Evolutionary conservation across 1,139 yeast genomes (phyloP).

Genomic region (Barnettozyma hawaiiensis): DNA sequence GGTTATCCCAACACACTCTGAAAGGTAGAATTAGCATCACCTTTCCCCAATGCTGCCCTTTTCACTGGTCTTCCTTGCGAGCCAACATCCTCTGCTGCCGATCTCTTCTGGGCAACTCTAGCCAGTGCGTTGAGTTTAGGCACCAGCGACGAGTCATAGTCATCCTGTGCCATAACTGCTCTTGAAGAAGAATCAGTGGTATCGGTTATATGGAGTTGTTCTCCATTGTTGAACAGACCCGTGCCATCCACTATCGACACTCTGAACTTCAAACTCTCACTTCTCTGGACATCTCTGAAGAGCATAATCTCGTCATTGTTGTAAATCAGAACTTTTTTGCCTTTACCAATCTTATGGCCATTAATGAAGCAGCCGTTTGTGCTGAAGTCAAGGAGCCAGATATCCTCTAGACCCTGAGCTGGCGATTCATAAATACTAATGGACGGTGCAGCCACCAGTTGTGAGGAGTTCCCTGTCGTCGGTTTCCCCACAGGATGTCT

Average conservation of each 20-base stretch:
- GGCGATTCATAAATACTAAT: conserved; percentile 56
- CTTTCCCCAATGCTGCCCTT: conserved; percentile 25
- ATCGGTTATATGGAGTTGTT: conserved; percentile 1
- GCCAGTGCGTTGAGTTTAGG: conserved; percentile 10
- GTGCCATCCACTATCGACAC: conserved; percentile 50
- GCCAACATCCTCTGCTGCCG: background rate
- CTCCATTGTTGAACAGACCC: conserved; percentile 46
- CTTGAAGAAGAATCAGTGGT: background rate
- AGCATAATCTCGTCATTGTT: conserved; percentile 63
- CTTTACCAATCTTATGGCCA: conserved; percentile 51
- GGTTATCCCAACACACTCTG: conserved; percentile 19
- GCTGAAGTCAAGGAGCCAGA: conserved; percentile 80
- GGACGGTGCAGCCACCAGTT: background rate
- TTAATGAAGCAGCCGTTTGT: conserved; percentile 78
- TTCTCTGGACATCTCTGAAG: conserved; percentile 51
- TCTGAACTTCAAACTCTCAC: conserved; percentile 47
- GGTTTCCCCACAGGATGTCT: conserved; percentile 48
- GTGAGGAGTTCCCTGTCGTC: background rate
- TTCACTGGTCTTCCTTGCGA: conserved; percentile 16
- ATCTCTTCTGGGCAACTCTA: background rate
- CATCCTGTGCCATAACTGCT: conserved; percentile 16
- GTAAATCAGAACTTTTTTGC: conserved; percentile 53
- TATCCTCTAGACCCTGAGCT: conserved; percentile 59
- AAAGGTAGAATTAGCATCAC: conserved; percentile 24
- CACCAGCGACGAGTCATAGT: conserved; percentile 13